Conservation (phyloP, 306 rosid species). For the Pachyrhizus erosus region DNA sequence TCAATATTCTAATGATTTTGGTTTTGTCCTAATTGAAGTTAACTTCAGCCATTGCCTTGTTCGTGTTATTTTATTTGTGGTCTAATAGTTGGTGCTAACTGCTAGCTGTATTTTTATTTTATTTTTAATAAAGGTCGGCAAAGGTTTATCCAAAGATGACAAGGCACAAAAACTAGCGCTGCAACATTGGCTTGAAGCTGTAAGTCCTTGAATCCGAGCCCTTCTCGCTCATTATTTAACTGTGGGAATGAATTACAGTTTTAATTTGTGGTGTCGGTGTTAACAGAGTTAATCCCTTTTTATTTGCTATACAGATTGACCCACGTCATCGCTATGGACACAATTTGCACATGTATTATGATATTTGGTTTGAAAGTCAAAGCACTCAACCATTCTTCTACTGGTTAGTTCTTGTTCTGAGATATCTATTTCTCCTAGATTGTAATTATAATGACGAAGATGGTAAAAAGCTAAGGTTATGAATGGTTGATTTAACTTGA, state of each 20-base stretch:
- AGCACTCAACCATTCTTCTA: slow-evolving; percentile 95
- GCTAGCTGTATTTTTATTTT: slow-evolving; percentile 52
- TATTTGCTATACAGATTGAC: slow-evolving; percentile 69
- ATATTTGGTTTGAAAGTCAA: slow-evolving; percentile 83
- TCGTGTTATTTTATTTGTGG: slow-evolving; percentile 16
- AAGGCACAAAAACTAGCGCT: slow-evolving; percentile 94
- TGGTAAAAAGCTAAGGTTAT: slow-evolving; percentile 1
- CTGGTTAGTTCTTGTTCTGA: slow-evolving; percentile 57
- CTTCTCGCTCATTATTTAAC: neutral
- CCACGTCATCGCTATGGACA: slow-evolving; percentile 99
- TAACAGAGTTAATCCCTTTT: slow-evolving; percentile 12
- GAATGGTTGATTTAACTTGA: slow-evolving; percentile 14
- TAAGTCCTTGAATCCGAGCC: slow-evolving; percentile 43
- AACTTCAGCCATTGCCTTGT: neutral
- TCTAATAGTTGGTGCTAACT: slow-evolving; percentile 7
- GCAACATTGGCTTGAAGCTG: slow-evolving; percentile 99
- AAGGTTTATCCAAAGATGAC: slow-evolving; percentile 94
- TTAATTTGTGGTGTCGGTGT: neutral
- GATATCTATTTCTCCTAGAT: neutral
- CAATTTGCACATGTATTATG: slow-evolving; percentile 89
- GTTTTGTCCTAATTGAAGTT: neutral
- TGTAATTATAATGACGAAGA: neutral
- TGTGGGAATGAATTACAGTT: neutral
- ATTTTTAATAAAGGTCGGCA: slow-evolving; percentile 64
- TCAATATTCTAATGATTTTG: slow-evolving; percentile 13